phyloP scores from a whole-genome alignment of 345 rosid species.

The Arabidopsis arenosa region DNA sequence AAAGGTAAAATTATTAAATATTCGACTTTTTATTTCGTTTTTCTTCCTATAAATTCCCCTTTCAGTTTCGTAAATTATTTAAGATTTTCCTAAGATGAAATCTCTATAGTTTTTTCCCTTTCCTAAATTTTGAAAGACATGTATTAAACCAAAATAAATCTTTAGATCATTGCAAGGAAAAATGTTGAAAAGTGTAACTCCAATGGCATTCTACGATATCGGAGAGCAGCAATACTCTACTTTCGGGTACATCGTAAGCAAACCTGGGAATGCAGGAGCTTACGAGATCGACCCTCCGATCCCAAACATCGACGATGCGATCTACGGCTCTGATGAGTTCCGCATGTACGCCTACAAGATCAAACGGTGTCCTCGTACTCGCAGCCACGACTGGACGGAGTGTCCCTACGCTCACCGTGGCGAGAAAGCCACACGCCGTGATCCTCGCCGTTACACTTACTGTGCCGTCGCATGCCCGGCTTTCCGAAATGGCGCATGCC shows the following conservation, averaged over 20 bases:
- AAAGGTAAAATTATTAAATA: constrained; percentile 31
- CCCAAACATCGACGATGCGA: constrained; percentile 46
- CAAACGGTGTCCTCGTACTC: constrained; percentile 67
- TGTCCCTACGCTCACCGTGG: constrained; percentile 92
- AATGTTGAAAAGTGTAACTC: constrained; percentile 36
- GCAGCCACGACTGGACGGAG: constrained; percentile 93
- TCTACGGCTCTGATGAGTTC: constrained; percentile 69
- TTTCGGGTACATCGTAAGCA: constrained; percentile 38
- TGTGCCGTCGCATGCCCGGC: constrained; percentile 74
- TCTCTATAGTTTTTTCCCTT: constrained; percentile 1
- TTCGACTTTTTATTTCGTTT: constrained; percentile 22
- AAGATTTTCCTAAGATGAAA: constrained; percentile 10
- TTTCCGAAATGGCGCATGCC: constrained; percentile 67
- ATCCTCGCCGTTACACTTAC: constrained; percentile 72
- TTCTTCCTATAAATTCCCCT: constrained; percentile 38
- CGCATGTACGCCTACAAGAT: constrained; percentile 90
- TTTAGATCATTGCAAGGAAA: constrained; percentile 17
- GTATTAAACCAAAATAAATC: background rate
- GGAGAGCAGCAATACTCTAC: constrained; percentile 44
- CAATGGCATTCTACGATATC: constrained; percentile 42
- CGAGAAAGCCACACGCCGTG: constrained; percentile 93
- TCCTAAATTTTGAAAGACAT: background rate
- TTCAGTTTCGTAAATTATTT: constrained; percentile 22
- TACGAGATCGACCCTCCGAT: constrained; percentile 39
- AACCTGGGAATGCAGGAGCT: constrained; percentile 30